A percentile compares a stretch with the other conserved stretches of the same genome.
Evolutionary conservation across 495 filamentous ascomycete species (phyloP).

Genomic region (Penicillium canescens): DNA sequence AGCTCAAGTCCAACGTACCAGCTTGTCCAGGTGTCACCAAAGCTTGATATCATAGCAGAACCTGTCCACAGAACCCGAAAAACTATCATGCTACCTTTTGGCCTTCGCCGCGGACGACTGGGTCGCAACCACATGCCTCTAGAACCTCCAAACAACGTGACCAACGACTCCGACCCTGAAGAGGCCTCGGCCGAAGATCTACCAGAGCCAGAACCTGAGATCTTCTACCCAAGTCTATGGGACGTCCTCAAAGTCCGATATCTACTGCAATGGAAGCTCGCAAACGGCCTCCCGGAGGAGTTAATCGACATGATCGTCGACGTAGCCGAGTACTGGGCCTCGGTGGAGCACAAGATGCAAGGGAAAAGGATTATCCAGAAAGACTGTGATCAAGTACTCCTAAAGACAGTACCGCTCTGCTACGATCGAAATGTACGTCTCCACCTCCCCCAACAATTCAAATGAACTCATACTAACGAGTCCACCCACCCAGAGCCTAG

Average conservation of each 20-base stretch:
- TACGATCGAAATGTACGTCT: slow-evolving; percentile 33
- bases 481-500: slow-evolving; percentile 15
- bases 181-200: not conserved
- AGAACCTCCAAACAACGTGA: not conserved
- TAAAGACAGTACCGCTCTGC: slow-evolving; percentile 43
- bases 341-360: slow-evolving; percentile 32
- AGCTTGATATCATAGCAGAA: not conserved
- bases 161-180: not conserved
- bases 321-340: slow-evolving; percentile 71
- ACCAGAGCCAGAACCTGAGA: not conserved
- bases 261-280: slow-evolving; percentile 40
- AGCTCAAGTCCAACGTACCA: not conserved
- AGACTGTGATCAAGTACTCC: slow-evolving; percentile 40
- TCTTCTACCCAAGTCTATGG: slow-evolving; percentile 28
- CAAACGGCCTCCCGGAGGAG: slow-evolving; percentile 55
- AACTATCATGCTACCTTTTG: slow-evolving; percentile 2
- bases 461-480: not conserved
- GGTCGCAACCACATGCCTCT: not conserved
- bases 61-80: not conserved
- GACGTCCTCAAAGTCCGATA: slow-evolving; percentile 40
- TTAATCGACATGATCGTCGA: slow-evolving; percentile 69
- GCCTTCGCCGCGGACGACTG: not conserved
- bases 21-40: not conserved
- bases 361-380: slow-evolving; percentile 25
- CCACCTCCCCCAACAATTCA: not conserved